Percentiles rank a stretch among this genome's conserved stretches.
Conservation (phyloP, 495 filamentous ascomycete genomes). For the Pseudoneurospora amorphoporcata region DNA sequence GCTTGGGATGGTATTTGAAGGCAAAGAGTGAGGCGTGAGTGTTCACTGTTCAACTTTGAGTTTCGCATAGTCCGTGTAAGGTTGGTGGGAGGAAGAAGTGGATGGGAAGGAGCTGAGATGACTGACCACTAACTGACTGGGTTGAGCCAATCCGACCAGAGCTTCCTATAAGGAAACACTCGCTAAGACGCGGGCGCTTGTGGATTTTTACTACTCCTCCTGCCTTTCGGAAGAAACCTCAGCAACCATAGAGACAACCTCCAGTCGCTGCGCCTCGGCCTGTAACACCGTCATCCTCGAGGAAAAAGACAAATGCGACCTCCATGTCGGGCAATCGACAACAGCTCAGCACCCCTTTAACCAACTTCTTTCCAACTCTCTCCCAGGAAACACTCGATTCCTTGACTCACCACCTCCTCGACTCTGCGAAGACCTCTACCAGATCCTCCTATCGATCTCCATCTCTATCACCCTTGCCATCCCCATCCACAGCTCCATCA, state of each 20-base stretch:
- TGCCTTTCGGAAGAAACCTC: neutral
- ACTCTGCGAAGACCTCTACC: neutral
- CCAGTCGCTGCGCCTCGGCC: neutral
- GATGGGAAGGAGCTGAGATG: neutral
- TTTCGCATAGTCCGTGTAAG: neutral
- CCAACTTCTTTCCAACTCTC: neutral
- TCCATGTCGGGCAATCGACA: neutral
- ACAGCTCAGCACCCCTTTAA: neutral
- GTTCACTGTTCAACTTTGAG: neutral
- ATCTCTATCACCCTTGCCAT: no score
- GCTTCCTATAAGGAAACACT: constrained; percentile 12
- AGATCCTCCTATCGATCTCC: no score
- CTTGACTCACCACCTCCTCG: constrained; percentile 21
- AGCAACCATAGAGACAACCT: neutral
- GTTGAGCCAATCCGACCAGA: neutral
- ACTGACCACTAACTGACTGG: neutral
- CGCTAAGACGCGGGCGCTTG: constrained; percentile 1
- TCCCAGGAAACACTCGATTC: constrained; percentile 16
- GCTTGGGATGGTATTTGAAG: constrained; percentile 50
- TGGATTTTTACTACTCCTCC: neutral
- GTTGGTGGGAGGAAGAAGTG: neutral
- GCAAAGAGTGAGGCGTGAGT: constrained; percentile 32
- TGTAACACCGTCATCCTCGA: neutral
- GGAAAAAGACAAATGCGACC: neutral
- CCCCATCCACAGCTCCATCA: no score